Base-by-base conservation (phyloP, 140 eudicot genomes). In the Erigeron philadelphicus region DNA sequence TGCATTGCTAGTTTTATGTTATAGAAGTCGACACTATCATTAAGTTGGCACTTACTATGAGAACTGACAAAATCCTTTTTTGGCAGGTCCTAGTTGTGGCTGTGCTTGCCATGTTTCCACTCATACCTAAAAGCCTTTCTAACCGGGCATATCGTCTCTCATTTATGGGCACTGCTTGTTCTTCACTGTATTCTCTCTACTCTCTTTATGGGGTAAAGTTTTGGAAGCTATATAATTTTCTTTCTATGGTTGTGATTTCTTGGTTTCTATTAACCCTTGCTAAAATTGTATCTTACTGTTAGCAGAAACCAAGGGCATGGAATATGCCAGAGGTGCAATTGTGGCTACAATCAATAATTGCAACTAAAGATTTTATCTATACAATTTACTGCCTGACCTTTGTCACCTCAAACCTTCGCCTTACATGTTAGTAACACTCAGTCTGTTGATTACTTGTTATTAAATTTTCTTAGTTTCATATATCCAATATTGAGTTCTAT, bases 231-330 rank as follows among this genome's bases (percentile, higher is more conserved):
- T 60, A 46, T 17, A 11, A 43, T 11, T 5, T 46, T 57, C 7
- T 18, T 17, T 38, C 13, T 38, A 42, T 31, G 4, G 56, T 52
- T 21, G 12, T 59, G 49, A 48, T 69, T 42, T 47, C 3, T 38
- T 48, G 15, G 50, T 57, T 21, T 40, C 66, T 71, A 17, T n/a
- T n/a, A n/a, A n/a, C 13, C 62, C 38, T 31, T 19, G 42, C 50
- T 52, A 45, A 4, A 15, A 52, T 21, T 42, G 7, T 63, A 60
- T 49, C 11, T 48, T 17, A 21, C n/a, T 53, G 13, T 75, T 47
- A 73, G 72, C 89, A 93, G 99, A 89, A 74, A 83, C 99, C 99
- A 12, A 78, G 97, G 75, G 95, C 95, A 66, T 89, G 95, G 99
- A 85, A 85, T 75, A 40, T 89, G 85, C 89, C 85, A 72, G 95